Evolutionary conservation across 2,329 filamentous ascomycete genomes (phyloP), one percentile per base, ranked within the genome.

Genomic region (Colletotrichum sp.): DNA sequence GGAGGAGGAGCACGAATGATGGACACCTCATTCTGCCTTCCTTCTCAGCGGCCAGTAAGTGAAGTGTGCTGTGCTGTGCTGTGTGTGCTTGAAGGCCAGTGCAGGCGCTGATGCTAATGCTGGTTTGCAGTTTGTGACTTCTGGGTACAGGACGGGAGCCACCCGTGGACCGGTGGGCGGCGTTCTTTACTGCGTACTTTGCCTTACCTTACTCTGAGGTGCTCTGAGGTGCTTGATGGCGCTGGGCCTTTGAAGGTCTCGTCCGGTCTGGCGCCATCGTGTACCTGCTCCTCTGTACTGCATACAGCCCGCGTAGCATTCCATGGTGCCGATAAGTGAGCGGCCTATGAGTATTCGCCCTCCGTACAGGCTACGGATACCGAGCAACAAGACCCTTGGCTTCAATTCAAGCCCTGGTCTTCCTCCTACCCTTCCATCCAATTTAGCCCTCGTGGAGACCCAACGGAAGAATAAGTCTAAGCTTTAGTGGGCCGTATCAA

Each of bases 361-460:
- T 38, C 36, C 18, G 36, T 38, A 18, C 38, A 43, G 38, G 43
- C 43, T 48, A 48, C 43, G 34, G 58, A 34, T 62, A 62, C 58
- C 43, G 43, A 48, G 43, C 43, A 21, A 48, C 43, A 21, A 52
- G 26, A 61, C 21, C 55, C 26, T 58, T 28, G 30, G 12, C 30
- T 30, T 48, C 48, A 21, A 59, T 58, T 59, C n/a, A 13, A 48
- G 48, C n/a, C 48, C 18, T 28, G 26, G 30, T 48, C 10, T 43
- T 55, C 38, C 10, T 30, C 34, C 28, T 10, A 38, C 61, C n/a
- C 36, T 55, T 18, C 34, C 28, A 36, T 63, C 56, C 30, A 67
- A 71, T 66, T 21, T 18, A 72, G 64, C 63, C 62, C 69, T 73
- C 73, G 63, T 75, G 69, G 63, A 75, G 63, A 59, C 59, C 55